Base-by-base conservation (phyloP, 225 moss, liverwort and hornwort genomes). In the Lunularia cruciata region DNA sequence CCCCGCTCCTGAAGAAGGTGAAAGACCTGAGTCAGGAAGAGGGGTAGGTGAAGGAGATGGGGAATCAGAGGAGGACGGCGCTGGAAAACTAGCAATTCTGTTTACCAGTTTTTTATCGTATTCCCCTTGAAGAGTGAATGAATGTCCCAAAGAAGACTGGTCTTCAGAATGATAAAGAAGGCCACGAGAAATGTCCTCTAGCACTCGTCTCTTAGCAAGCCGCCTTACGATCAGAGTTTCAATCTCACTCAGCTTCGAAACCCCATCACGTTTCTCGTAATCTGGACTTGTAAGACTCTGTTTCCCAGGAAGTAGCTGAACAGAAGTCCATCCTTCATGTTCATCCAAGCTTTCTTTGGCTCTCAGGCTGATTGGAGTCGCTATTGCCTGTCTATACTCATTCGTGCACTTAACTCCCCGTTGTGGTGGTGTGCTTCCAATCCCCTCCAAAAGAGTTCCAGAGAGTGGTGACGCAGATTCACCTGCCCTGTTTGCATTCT, bases 41-140 rank as follows among this genome's bases (percentile, higher is more conserved):
- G 56, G 16, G 8, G 12, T 20, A 56, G 75, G 63, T 47, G 70
- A 71, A 2, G 31, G 15, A 22, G 80, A 67, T 4, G 72, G 34
- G 9, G 59, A 37, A 28, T 23, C 3, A 38, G 20, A 33, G 6
- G 65, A 12, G 45, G 39, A 19, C 26, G 28, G 45, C 28, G 18
- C 10, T 46, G 6, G 63, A 45, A 6, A 31, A 6, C 27, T 30
- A 72, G 67, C 34, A 54, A n/a, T n/a, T n/a, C 28, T 63, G 30
- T 16, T 31, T 54, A 31, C 18, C 37, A 39, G 28, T 30, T 64
- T 28, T 35, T 39, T 46, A 15, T 56, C 27, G 35, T 60, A 28
- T 8, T 58, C 20, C 18, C 46, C 58, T 27, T 22, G 20, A 22
- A 57, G 32, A 16, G 56, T 3, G 10, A 70, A 57, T 8, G 58